Evolutionary conservation across 768 basidiomycete species (phyloP).

Genomic region (Suillus ampliporus): DNA sequence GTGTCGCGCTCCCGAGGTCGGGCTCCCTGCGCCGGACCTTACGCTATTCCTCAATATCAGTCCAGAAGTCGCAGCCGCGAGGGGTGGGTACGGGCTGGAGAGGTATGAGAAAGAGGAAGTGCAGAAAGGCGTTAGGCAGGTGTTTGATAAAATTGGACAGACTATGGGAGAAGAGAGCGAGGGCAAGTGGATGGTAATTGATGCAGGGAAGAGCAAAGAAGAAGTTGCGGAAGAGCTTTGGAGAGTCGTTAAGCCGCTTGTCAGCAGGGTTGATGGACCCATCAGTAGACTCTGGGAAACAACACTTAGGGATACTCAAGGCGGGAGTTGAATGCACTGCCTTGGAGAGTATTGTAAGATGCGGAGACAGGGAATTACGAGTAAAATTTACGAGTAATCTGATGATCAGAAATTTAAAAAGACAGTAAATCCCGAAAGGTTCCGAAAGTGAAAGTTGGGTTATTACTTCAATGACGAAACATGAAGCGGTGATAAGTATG

Average conservation of each 20-base stretch:
- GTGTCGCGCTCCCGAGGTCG: slow-evolving; percentile 87
- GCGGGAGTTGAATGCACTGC: not conserved
- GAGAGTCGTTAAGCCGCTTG: slow-evolving; percentile 51
- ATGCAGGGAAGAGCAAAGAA: slow-evolving; percentile 59
- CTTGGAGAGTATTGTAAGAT: not conserved
- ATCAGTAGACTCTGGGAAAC: slow-evolving; percentile 58
- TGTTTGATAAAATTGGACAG: slow-evolving; percentile 61
- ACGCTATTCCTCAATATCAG: slow-evolving; percentile 86
- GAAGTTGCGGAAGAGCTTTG: slow-evolving; percentile 62
- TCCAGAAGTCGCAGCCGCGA: slow-evolving; percentile 65
- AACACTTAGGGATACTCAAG: not conserved
- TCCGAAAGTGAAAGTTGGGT: not conserved
- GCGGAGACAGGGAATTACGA: not conserved
- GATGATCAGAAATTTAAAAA: not conserved
- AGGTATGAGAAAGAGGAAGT: slow-evolving; percentile 84
- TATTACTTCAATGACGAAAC: not conserved
- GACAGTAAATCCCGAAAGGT: not conserved
- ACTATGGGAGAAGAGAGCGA: slow-evolving; percentile 48
- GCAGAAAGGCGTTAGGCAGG: slow-evolving; percentile 65
- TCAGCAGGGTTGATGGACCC: slow-evolving; percentile 42
- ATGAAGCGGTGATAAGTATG: slow-evolving; percentile 1
- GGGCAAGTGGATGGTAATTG: slow-evolving; percentile 57
- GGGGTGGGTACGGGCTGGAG: slow-evolving; percentile 87
- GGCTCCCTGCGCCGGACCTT: slow-evolving; percentile 88
- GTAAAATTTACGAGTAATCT: not conserved